Percentiles rank a stretch among this genome's conserved stretches.
Conservation (phyloP, 352 stramenopile species). For the Pythium aquatile region DNA sequence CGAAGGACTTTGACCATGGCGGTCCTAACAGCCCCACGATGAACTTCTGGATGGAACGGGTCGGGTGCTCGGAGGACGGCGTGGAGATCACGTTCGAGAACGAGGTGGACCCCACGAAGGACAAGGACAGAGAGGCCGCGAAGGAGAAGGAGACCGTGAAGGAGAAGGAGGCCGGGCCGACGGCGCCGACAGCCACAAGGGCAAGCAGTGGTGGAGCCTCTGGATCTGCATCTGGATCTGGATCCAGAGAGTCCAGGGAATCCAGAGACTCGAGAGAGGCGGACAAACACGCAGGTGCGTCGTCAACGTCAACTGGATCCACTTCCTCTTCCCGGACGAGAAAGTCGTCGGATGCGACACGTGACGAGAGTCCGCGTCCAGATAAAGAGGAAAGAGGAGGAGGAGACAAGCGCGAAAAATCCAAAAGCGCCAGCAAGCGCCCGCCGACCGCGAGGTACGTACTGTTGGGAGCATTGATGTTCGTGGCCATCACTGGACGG, state of each 20-base stretch:
- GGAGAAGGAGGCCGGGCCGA: neutral
- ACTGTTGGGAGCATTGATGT: neutral
- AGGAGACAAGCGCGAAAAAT: constrained; percentile 12
- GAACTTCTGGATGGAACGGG: constrained; percentile 65
- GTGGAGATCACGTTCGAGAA: constrained; percentile 62
- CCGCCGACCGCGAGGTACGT: constrained; percentile 57
- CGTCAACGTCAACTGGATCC: too few species aligned
- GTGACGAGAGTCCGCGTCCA: constrained; percentile 14
- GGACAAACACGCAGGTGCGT: neutral
- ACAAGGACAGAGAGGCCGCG: neutral
- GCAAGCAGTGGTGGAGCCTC: neutral
- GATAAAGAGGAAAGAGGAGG: neutral
- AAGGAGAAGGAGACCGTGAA: neutral
- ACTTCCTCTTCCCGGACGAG: neutral
- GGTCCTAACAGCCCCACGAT: constrained; percentile 39
- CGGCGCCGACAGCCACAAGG: neutral
- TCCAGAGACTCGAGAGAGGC: neutral
- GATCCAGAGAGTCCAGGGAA: constrained; percentile 3
- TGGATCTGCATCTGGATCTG: neutral
- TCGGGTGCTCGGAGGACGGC: constrained; percentile 44
- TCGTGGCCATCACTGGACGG: neutral
- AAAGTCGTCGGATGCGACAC: constrained; percentile 5
- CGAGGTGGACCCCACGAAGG: constrained; percentile 9
- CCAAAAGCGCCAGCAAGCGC: constrained; percentile 55
- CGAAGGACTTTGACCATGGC: constrained; percentile 73